Evolutionary conservation across 345 rosid genomes (phyloP), one percentile per base, ranked within the genome.

Genomic region (Arabidopsis arenosa): DNA sequence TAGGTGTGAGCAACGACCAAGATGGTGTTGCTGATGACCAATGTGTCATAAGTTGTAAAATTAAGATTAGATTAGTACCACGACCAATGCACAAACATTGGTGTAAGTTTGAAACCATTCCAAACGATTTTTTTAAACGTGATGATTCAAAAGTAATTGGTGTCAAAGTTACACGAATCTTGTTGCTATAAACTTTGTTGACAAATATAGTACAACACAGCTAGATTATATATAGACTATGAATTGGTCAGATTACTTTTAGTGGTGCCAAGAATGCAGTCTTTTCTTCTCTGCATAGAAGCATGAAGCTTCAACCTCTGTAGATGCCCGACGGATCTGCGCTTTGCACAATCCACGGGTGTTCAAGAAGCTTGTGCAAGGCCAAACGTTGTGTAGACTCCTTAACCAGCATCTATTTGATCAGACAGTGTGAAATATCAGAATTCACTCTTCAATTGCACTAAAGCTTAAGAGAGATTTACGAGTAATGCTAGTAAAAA

Each of bases 261-360:
- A 23, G 26, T 23, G 26, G 26, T 23, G 26, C 26, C 26, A 23
- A 45, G 66, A 58, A 55, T 54, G 60, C 60, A 69, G 8, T 56
- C 15, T 36, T 23, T 23, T 23, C 26, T 23, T 23, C 26, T 23
- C 26, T 23, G 26, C 26, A 23, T 23, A 23, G 26, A 23, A 23
- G 26, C 26, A 23, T 23, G 26, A 23, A 1, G 60, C 41, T 45
- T 58, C 26, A 65, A 68, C 79, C 63, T 76, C 79, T 85, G 58
- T 86, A 89, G 63, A 87, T 66, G 35, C 98, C 96, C 9, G 95
- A 86, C 32, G 95, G 93, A 64, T 93, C 96, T 4, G 93, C 93
- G 76, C 90, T 90, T 74, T 93, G 96, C 66, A 87, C 78, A 66
- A 93, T 87, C 98, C 95, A 93, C 0, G 96, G 93, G 77, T 90